A percentile compares a stretch with the other conserved stretches of the same genome.
Conservation (phyloP, 768 basidiomycete genomes). For the Mycena rebaudengoi region DNA sequence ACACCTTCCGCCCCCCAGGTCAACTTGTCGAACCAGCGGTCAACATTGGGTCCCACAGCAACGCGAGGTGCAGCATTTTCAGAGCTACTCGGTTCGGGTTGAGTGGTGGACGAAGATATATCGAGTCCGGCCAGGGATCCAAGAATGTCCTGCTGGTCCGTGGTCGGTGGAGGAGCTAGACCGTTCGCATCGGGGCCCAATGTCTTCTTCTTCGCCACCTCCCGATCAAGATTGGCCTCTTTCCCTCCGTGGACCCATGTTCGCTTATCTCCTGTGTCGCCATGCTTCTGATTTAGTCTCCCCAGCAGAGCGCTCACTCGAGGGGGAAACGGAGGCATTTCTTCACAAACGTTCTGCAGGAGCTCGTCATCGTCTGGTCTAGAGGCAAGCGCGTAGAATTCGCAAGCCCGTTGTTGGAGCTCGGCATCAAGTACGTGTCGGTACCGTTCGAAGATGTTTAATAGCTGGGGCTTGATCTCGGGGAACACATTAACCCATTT, state of each 20-base stretch:
- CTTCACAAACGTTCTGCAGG: conserved; percentile 94
- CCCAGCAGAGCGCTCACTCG: conserved; percentile 90
- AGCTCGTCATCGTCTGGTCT: conserved; percentile 91
- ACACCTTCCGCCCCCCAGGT: conserved; percentile 85
- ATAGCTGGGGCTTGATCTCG: conserved; percentile 93
- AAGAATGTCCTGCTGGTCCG: conserved; percentile 65
- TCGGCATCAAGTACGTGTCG: conserved; percentile 98
- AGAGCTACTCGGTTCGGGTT: conserved; percentile 19
- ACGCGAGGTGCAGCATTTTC: conserved; percentile 61
- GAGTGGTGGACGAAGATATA: conserved; percentile 47
- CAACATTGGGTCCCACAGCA: conserved; percentile 74
- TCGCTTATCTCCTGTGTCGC: conserved; percentile 93
- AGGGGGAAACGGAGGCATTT: conserved; percentile 99
- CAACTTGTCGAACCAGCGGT: conserved; percentile 90
- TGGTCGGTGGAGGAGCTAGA: conserved; percentile 45
- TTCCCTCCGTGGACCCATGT: conserved; percentile 97
- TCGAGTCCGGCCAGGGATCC: conserved; percentile 87
- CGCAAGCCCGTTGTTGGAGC: conserved; percentile 97
- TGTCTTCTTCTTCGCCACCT: conserved; percentile 63
- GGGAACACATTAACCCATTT: conserved; percentile 99
- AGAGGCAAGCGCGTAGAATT: conserved; percentile 89
- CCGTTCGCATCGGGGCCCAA: conserved; percentile 47
- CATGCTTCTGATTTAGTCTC: conserved; percentile 88
- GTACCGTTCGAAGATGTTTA: conserved; percentile 96
- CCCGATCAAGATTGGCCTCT: conserved; percentile 85